A percentile compares a stretch with the other conserved stretches of the same genome.
Evolutionary conservation across 352 stramenopile genomes (phyloP).

Genomic region (Phytopythium sindhum): DNA sequence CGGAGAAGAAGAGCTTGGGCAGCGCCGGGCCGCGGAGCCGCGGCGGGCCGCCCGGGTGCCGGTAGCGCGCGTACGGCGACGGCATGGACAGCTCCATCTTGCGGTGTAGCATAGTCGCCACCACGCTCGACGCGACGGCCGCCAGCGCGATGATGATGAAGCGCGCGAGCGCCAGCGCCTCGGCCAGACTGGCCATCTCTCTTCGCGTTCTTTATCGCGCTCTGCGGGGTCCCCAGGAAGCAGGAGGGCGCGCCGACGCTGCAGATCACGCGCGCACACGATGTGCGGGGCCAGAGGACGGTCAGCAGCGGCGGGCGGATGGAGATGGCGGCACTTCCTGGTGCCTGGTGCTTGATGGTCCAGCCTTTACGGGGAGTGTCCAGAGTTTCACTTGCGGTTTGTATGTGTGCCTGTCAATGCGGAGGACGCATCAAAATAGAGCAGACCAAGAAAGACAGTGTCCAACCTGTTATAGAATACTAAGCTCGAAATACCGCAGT

Average conservation of each 20-base stretch:
- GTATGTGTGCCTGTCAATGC: too few species aligned
- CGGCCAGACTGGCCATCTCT: conserved; percentile 7
- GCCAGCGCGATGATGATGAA: conserved; percentile 38
- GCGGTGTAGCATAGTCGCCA: conserved; percentile 31
- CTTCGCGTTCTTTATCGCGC: background rate
- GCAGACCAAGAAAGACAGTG: too few species aligned
- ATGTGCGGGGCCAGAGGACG: too few species aligned
- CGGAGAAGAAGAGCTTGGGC: conserved; percentile 50
- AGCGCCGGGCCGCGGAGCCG: conserved; percentile 26
- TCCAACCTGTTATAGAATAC: too few species aligned
- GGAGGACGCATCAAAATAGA: too few species aligned
- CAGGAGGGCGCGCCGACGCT: background rate
- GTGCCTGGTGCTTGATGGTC: too few species aligned
- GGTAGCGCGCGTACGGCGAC: background rate
- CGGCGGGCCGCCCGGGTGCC: conserved; percentile 12
- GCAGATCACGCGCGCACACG: too few species aligned
- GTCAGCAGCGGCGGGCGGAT: too few species aligned
- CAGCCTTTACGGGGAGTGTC: too few species aligned
- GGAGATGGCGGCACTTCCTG: too few species aligned
- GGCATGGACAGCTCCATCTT: conserved; percentile 5
- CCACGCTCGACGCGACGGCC: conserved; percentile 32
- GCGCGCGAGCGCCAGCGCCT: conserved; percentile 29
- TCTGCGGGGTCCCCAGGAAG: background rate
- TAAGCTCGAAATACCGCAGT: too few species aligned
- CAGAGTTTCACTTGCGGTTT: too few species aligned